Conservation (phyloP, 306 rosid genomes). For the Heteromeles arbutifolia region DNA sequence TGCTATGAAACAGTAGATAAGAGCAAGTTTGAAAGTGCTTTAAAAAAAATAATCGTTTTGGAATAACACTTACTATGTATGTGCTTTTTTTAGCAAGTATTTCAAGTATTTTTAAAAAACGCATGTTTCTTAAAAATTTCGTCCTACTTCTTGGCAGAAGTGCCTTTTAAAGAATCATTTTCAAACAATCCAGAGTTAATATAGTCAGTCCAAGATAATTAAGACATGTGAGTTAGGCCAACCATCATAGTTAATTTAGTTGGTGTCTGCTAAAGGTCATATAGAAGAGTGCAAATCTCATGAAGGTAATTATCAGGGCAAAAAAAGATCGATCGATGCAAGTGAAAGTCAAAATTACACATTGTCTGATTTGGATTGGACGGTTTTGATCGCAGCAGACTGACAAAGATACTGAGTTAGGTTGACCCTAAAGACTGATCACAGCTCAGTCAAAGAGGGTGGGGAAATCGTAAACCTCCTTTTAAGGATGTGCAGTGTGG, state of each 20-base stretch:
- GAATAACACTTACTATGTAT: no score
- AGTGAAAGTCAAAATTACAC: conserved; percentile 74
- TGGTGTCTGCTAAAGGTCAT: conserved; percentile 33
- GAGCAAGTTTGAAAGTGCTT: no score
- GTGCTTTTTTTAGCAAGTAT: no score
- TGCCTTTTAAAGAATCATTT: not conserved
- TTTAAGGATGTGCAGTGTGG: conserved; percentile 39
- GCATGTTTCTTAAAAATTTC: no score
- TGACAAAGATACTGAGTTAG: conserved; percentile 69
- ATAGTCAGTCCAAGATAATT: conserved; percentile 27
- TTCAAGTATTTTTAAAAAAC: no score
- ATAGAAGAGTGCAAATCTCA: conserved; percentile 14
- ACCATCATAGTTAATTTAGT: conserved; percentile 30
- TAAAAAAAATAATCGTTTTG: no score
- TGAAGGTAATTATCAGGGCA: not conserved
- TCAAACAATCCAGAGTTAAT: not conserved
- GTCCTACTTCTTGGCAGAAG: no score
- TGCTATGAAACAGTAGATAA: not conserved
- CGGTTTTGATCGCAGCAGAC: conserved; percentile 59
- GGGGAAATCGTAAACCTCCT: conserved; percentile 32
- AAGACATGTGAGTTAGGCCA: conserved; percentile 46
- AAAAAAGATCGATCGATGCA: conserved; percentile 17
- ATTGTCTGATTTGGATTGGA: conserved; percentile 69
- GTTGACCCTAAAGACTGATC: conserved; percentile 30
- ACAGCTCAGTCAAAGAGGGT: conserved; percentile 9